Evolutionary conservation across 139 green algal genomes (phyloP).

Genomic region (Protoeuglena noctilucae): DNA sequence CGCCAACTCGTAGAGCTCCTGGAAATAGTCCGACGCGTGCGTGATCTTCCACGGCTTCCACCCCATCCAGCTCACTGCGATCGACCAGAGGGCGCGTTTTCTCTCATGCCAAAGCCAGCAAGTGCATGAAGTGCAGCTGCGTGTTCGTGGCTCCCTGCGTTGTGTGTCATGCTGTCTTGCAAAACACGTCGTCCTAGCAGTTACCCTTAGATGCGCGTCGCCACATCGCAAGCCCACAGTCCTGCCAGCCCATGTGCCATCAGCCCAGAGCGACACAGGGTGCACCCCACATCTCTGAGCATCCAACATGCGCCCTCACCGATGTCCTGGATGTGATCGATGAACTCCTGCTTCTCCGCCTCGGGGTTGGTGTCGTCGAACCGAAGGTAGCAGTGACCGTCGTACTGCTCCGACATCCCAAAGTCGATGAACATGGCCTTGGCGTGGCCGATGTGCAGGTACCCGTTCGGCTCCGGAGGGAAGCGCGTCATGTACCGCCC

Average conservation of each 20-base stretch:
- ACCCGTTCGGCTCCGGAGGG: constrained; percentile 89
- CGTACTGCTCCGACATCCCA: constrained; percentile 69
- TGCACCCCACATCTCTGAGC: too few species aligned
- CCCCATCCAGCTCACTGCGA: constrained; percentile 83
- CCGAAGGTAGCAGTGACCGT: constrained; percentile 76
- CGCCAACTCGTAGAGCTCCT: constrained; percentile 76
- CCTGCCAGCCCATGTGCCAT: too few species aligned
- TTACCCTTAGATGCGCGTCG: too few species aligned
- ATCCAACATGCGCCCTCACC: too few species aligned
- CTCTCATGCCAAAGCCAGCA: too few species aligned
- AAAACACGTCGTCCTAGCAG: too few species aligned
- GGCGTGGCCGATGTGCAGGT: constrained; percentile 85
- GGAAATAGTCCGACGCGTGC: constrained; percentile 90
- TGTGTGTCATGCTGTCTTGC: too few species aligned
- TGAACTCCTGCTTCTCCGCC: constrained; percentile 97
- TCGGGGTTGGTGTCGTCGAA: constrained; percentile 98
- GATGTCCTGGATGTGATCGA: constrained; percentile 94
- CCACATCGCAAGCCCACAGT: too few species aligned
- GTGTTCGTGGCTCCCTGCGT: too few species aligned
- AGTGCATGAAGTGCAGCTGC: too few species aligned
- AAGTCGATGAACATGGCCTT: constrained; percentile 99
- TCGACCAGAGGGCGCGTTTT: too few species aligned
- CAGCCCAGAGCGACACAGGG: too few species aligned
- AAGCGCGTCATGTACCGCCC: constrained; percentile 79
- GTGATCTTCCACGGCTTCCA: constrained; percentile 86